Percentiles rank a stretch among this genome's conserved stretches.
Conservation (phyloP, 305 asterid species). For the Vinca major region DNA sequence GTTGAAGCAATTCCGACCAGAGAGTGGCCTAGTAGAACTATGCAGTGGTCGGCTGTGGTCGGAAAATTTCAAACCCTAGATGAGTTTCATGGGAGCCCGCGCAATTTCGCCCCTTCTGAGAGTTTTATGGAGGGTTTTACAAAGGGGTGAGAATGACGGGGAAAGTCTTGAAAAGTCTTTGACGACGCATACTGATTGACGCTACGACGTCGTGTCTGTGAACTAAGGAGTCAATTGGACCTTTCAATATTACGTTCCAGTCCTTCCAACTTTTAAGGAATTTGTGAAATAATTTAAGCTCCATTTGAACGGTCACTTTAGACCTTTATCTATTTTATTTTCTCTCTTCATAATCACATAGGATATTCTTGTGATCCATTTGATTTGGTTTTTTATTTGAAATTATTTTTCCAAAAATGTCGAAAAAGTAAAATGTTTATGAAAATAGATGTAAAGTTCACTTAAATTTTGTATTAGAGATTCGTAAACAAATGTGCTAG, state of each 20-base stretch:
- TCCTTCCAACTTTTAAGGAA: neutral
- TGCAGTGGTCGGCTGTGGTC: neutral
- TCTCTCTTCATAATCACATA: too few species aligned
- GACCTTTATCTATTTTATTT: too few species aligned
- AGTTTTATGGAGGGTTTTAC: neutral
- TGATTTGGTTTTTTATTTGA: too few species aligned
- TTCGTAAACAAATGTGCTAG: too few species aligned
- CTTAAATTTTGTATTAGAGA: too few species aligned
- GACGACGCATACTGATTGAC: neutral
- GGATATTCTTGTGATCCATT: too few species aligned
- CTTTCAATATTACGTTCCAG: neutral
- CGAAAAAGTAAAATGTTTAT: too few species aligned
- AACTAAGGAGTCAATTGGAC: too few species aligned
- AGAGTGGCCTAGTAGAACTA: neutral
- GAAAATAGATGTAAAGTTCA: too few species aligned
- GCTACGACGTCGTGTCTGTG: neutral
- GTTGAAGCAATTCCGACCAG: neutral
- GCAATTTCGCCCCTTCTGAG: neutral
- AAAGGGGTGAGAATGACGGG: neutral
- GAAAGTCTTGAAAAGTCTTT: neutral
- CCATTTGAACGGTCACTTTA: too few species aligned
- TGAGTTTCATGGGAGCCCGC: conserved; percentile 1
- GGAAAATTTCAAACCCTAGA: conserved; percentile 13
- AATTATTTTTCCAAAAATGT: too few species aligned
- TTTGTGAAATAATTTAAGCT: too few species aligned